Conservation (phyloP, 495 filamentous ascomycete genomes). For the Neurospora sp. region DNA sequence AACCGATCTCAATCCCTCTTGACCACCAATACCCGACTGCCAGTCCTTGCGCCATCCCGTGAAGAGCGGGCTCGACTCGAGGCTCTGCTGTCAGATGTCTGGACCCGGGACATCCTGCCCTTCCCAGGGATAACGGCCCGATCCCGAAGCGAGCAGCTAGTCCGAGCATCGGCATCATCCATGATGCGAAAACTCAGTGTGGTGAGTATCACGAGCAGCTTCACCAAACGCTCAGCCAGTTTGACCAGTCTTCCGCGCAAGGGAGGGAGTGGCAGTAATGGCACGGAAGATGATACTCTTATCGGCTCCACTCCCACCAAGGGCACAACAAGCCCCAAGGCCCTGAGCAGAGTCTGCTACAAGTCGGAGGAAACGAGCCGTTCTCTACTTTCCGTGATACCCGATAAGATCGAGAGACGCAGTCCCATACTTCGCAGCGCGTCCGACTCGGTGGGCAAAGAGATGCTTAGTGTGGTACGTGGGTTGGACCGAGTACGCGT, state of each 20-base stretch:
- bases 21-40: constrained; percentile 48
- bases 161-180: constrained; percentile 61
- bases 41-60: constrained; percentile 57
- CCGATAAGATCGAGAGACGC: constrained; percentile 25
- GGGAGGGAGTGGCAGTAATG: neutral
- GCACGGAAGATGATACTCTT: constrained; percentile 4
- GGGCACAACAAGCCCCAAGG: neutral
- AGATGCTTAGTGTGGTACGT: constrained; percentile 4
- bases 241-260: constrained; percentile 17
- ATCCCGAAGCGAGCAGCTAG: constrained; percentile 51
- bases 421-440: constrained; percentile 2
- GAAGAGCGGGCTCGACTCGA: constrained; percentile 73
- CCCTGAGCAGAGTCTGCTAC: neutral
- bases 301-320: neutral
- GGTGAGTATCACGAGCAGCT: constrained; percentile 54
- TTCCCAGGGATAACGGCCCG: constrained; percentile 71
- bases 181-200: constrained; percentile 79
- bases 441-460: neutral
- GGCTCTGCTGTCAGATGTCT: constrained; percentile 62
- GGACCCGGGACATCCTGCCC: constrained; percentile 73
- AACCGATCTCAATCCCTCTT: constrained; percentile 64
- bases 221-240: constrained; percentile 48
- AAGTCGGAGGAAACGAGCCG: constrained; percentile 2
- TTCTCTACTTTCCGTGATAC: constrained; percentile 25
- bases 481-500: neutral